These are phyloP conservation scores for Phragmites australis DNA, from an alignment of 176 grass and related monocot genomes.

Conservation along the genomic window DNA sequence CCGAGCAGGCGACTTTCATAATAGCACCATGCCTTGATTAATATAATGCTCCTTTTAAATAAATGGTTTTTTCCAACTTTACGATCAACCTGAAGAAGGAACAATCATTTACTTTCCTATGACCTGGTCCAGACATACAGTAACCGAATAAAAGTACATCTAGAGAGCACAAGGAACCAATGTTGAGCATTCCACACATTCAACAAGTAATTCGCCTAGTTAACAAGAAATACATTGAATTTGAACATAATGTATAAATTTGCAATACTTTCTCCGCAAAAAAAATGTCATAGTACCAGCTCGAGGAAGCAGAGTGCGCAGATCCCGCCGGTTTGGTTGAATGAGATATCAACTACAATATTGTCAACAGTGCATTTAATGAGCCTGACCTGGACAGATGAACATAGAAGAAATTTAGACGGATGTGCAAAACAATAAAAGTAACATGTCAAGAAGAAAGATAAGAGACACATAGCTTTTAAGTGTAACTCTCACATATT, in stretches of 20 bases:
- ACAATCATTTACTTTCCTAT: conserved; percentile 14
- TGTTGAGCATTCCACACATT: conserved; percentile 21
- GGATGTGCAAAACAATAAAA: conserved; percentile 9
- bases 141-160: conserved; percentile 19
- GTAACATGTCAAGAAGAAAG: conserved; percentile 19
- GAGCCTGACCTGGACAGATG: conserved; percentile 67
- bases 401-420: conserved; percentile 40
- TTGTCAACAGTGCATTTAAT: conserved; percentile 90
- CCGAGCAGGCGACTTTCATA: conserved; percentile 93
- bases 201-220: background rate
- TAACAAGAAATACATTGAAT: conserved; percentile 21
- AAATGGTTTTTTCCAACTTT: conserved; percentile 78
- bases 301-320: conserved; percentile 83
- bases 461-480: background rate
- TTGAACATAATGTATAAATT: background rate
- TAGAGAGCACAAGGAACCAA: conserved; percentile 19
- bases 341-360: conserved; percentile 85
- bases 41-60: conserved; percentile 83
- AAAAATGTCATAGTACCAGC: conserved; percentile 52
- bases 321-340: conserved; percentile 88
- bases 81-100: conserved; percentile 64
- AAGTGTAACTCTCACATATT: background rate
- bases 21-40: conserved; percentile 96
- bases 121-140: background rate
- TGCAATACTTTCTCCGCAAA: conserved; percentile 16